Evolutionary conservation across 225 moss, liverwort and hornwort species (phyloP), one percentile per base, ranked within the genome.

Genomic region (Takakia lepidozioides): DNA sequence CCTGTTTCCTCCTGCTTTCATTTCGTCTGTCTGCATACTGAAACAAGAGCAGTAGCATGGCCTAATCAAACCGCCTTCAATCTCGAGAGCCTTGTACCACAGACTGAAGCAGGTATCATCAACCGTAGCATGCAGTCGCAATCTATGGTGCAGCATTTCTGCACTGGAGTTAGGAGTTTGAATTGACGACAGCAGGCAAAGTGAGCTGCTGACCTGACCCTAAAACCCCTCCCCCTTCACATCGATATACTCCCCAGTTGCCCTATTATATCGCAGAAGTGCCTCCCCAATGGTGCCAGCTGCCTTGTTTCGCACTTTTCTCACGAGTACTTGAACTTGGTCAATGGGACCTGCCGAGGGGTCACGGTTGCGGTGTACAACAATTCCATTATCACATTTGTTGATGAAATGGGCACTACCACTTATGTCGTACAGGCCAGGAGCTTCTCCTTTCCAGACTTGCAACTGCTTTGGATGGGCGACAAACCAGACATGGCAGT

Each of bases 401-500:
- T 98, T 98, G 42, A 98, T 60, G 29, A 98, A 98, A 49, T 98
- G 91, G 19, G 98, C 98, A 58, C 98, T 98, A 54, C 98, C 98
- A 61, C 91, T 91, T 35, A 98, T 91, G 60, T 98, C 98, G 56
- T 98, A 98, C 55, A 98, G 52, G 37, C 91, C 91, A 48, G 98
- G 98, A 25, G 98, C 85, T 69, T 91, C 87, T 13, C 98, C 98
- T 58, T 21, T 82, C 98, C 98, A 98, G 9, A 66, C 85, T 66
- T 83, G 91, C 52, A 98, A 48, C 71, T 95, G 98, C 49, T 87
- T 83, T 51, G 98, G 98, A 68, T 98, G 98, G n/a, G 98, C 98
- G 23, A 98, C 98, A 68, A 98, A 98, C 98, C 91, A 91, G 54
- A 98, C 98, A 59, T 98, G 98, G 51, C 98, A 98, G 51, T 98